Percentiles rank a stretch among this genome's conserved stretches.
Evolutionary conservation across 1,284 basidiomycete genomes (phyloP).

Genomic region (Fomitopsis schrenkii): DNA sequence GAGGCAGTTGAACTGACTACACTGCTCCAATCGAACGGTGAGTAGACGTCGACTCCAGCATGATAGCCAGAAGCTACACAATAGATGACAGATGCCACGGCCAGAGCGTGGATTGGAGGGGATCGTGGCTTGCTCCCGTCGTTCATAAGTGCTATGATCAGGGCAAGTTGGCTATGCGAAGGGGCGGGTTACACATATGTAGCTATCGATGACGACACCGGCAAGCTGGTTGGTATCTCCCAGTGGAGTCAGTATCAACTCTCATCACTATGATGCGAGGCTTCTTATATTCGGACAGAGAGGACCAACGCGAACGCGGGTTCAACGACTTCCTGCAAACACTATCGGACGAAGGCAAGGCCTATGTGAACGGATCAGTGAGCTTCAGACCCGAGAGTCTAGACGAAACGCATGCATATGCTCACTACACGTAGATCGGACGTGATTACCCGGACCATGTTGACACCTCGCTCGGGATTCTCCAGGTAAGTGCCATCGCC

Average conservation of each 20-base stretch:
- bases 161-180: not conserved
- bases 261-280: not conserved
- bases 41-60: no score
- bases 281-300: not conserved
- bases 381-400: not conserved
- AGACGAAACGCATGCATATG: not conserved
- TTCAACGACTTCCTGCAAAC: not conserved
- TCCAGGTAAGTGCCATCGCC: not conserved
- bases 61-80: no score
- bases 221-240: not conserved
- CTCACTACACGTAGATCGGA: not conserved
- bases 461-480: not conserved
- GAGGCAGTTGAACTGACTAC: no score
- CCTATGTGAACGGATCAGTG: not conserved
- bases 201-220: not conserved
- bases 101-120: no score
- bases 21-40: no score
- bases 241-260: not conserved
- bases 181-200: not conserved
- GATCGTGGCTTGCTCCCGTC: no score
- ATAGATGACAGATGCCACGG: no score
- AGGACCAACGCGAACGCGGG: not conserved
- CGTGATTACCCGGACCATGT: slow-evolving; percentile 1
- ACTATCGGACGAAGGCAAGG: not conserved
- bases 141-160: not conserved